A percentile compares a stretch with the other conserved stretches of the same genome.
Evolutionary conservation across 768 basidiomycete genomes (phyloP).

Genomic region (Trametes cinnabarina): DNA sequence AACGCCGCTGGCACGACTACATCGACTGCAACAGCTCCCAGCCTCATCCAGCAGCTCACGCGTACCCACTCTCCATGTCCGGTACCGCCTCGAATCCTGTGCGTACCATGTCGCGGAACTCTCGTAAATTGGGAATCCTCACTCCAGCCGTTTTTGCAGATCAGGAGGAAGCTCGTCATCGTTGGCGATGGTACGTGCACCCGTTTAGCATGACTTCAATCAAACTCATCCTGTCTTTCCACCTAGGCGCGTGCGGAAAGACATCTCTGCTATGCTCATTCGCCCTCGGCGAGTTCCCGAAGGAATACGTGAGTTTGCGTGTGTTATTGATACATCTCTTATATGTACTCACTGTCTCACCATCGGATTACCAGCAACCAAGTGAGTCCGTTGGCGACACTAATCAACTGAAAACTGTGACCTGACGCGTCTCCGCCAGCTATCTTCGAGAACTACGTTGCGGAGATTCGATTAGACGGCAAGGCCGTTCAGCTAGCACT

Average conservation of each 20-base stretch:
- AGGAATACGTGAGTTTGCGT: conserved; percentile 80
- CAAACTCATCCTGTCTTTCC: conserved; percentile 14
- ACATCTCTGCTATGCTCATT: conserved; percentile 89
- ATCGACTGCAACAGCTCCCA: conserved; percentile 1
- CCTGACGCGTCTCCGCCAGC: conserved; percentile 46
- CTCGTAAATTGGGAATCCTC: background rate
- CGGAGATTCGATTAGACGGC: conserved; percentile 95
- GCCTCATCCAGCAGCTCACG: background rate
- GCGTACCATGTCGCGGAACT: conserved; percentile 30
- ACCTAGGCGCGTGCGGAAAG: conserved; percentile 90
- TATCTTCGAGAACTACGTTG: conserved; percentile 98
- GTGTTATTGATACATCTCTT: background rate
- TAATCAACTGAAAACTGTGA: background rate
- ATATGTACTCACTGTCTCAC: background rate
- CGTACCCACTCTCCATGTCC: conserved; percentile 32
- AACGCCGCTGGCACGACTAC: background rate
- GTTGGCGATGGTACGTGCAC: conserved; percentile 88
- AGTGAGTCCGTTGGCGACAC: conserved; percentile 33
- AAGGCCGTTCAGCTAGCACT: conserved; percentile 96
- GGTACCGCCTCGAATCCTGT: conserved; percentile 55
- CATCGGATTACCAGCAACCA: conserved; percentile 38
- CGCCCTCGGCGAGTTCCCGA: conserved; percentile 91
- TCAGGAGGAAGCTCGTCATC: conserved; percentile 92
- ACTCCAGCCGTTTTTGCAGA: conserved; percentile 42
- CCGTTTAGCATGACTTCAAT: conserved; percentile 1